Percentiles rank a stretch among this genome's conserved stretches.
phyloP scores from a whole-genome alignment of 164 flowering plant species.

The Magnolia changhungtana region DNA sequence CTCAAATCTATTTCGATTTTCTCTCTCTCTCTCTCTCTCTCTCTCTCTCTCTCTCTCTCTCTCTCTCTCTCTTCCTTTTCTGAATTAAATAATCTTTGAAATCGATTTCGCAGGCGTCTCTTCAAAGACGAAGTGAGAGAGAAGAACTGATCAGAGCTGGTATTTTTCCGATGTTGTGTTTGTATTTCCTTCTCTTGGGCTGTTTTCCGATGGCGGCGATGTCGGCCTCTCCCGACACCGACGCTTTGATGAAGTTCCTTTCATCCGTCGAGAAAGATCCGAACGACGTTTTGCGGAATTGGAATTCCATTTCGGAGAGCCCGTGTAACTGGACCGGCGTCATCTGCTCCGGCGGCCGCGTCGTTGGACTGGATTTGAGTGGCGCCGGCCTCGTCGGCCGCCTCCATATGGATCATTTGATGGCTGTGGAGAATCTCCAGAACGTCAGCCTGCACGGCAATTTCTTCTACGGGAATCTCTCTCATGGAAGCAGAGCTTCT shows the following conservation, averaged over 20 bases:
- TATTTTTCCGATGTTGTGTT: neutral
- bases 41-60: neutral
- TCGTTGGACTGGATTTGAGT: constrained; percentile 45
- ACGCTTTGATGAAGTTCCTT: constrained; percentile 37
- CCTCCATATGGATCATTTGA: constrained; percentile 41
- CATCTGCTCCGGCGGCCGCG: constrained; percentile 43
- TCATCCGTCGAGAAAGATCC: constrained; percentile 42
- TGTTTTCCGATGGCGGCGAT: neutral
- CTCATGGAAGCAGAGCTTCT: neutral
- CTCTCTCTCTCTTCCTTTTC: neutral
- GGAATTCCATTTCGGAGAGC: constrained; percentile 33
- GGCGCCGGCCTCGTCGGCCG: constrained; percentile 41
- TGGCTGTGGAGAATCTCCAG: constrained; percentile 36
- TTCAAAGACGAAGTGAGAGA: neutral
- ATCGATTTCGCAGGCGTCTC: too few relatives aligned
- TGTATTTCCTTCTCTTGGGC: neutral
- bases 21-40: neutral
- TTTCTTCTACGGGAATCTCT: constrained; percentile 51
- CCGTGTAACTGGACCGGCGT: constrained; percentile 72
- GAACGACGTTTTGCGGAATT: constrained; percentile 26
- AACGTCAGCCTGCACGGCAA: constrained; percentile 41
- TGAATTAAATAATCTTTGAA: neutral
- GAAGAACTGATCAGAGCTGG: neutral
- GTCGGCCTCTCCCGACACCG: constrained; percentile 12
- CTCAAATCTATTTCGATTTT: too few relatives aligned